Evolutionary conservation across 2,329 filamentous ascomycete genomes (phyloP), one percentile per base, ranked within the genome.

Genomic region (Colletotrichum chrysophilum): DNA sequence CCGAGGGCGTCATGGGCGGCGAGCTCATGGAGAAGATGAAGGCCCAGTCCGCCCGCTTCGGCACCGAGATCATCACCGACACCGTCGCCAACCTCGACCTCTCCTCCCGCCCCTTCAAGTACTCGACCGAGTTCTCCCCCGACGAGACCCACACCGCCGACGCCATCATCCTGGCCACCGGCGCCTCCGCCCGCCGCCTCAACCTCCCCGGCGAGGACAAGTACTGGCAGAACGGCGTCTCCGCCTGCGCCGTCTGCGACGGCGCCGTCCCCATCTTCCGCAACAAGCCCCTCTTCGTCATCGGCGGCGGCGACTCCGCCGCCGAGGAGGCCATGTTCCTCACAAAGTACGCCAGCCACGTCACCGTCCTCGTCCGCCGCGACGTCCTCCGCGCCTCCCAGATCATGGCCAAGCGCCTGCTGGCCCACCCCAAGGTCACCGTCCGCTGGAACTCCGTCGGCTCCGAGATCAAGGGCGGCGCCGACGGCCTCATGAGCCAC

Each of bases 201-300:
- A 89, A 94, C 84, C 91, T 99, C 62, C 89, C 93, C 14, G 97
- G 97, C 70, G 97, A 99, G 89, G 94, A 98, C 71, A 94, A 93
- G 85, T 99, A 96, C 91, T 99, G 97, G 97, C 96, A 98, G 84
- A 97, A 94, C 84, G 97, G 97, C 79, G 95, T 99, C 83, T 97
- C 94, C 68, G 97, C 97, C 66, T 99, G 97, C 86, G 97, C 97
- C 38, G 97, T 99, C 65, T 99, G 97, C 87, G 97, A 99, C 83
- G 97, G 97, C 78, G 97, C 96, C 66, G 94, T 98, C 62, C 97
- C 97, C 76, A 98, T 99, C 85, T 99, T 98, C 93, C 92, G 96
- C 80, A 95, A 98, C 86, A 98, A 98, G 90, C 96, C 94, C 10
- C 90, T 99, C 71, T 95, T 96, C 55, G 97, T 99, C 66, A 98